Percentiles rank a stretch among this genome's conserved stretches.
Conservation (phyloP, 768 basidiomycete species). For the Ramaria sp. region DNA sequence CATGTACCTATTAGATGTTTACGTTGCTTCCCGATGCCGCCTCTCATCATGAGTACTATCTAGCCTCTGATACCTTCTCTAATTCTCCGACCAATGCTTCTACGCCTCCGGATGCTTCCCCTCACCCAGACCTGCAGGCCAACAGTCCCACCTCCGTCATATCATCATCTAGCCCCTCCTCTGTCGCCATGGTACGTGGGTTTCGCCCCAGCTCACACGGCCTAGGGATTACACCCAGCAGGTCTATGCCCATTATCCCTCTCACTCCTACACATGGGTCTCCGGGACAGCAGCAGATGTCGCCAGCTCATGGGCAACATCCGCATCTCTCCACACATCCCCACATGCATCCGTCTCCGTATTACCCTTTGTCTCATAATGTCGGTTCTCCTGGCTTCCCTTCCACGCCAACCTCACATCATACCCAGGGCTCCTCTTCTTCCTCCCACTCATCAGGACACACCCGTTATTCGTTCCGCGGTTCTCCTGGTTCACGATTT, state of each 20-base stretch:
- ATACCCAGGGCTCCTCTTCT: slow-evolving; percentile 6
- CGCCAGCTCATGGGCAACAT: not conserved
- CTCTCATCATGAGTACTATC: not conserved
- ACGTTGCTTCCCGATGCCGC: not conserved
- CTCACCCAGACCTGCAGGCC: slow-evolving; percentile 4
- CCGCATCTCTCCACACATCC: slow-evolving; percentile 3
- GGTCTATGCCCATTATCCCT: not conserved
- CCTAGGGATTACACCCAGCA: not conserved
- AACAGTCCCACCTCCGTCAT: not conserved
- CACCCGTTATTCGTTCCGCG: slow-evolving; percentile 6
- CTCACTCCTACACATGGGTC: not conserved
- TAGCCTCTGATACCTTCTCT: slow-evolving; percentile 1
- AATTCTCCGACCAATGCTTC: slow-evolving; percentile 3
- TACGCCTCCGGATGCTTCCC: slow-evolving; percentile 4
- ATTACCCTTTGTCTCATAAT: slow-evolving; percentile 2
- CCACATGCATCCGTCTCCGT: slow-evolving; percentile 7
- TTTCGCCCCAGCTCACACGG: slow-evolving; percentile 1
- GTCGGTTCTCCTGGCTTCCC: slow-evolving; percentile 1
- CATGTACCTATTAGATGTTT: not conserved
- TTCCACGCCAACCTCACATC: slow-evolving; percentile 7
- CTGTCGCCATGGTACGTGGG: not conserved
- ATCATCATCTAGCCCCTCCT: not conserved
- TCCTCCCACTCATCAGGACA: slow-evolving; percentile 6
- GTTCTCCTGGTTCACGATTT: slow-evolving; percentile 3
- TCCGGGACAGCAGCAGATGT: not conserved